Percentiles rank a stretch among this genome's conserved stretches.
Conservation (phyloP, 2,329 filamentous ascomycete genomes). For the Xylariaceae sp. region DNA sequence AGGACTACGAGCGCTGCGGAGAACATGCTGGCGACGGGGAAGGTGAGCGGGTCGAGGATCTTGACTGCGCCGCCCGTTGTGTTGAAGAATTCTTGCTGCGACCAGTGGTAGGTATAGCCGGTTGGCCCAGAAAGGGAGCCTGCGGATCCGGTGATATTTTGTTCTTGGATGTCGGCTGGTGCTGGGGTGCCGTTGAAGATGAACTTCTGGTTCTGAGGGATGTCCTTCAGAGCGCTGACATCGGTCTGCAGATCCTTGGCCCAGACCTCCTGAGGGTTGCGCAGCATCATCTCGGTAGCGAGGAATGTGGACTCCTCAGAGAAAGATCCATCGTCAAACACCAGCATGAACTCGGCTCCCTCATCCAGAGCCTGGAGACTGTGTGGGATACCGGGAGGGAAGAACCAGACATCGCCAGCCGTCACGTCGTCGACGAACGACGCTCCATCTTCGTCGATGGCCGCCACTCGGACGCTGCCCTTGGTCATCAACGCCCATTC, state of each 20-base stretch:
- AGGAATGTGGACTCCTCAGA: slow-evolving; percentile 59
- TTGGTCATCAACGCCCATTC: slow-evolving; percentile 45
- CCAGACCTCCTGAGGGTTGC: slow-evolving; percentile 49
- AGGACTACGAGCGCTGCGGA: slow-evolving; percentile 55
- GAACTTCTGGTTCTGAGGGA: slow-evolving; percentile 46
- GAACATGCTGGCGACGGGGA: slow-evolving; percentile 53
- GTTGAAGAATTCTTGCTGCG: slow-evolving; percentile 45
- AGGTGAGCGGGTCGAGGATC: slow-evolving; percentile 53
- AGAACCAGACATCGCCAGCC: slow-evolving; percentile 47
- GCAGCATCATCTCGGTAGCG: slow-evolving; percentile 48
- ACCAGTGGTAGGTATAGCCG: slow-evolving; percentile 50
- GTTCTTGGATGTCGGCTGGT: slow-evolving; percentile 41
- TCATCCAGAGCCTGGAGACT: slow-evolving; percentile 52
- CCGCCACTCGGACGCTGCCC: slow-evolving; percentile 47
- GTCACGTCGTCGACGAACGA: slow-evolving; percentile 46
- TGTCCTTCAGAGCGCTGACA: slow-evolving; percentile 42
- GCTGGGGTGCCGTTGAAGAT: slow-evolving; percentile 51
- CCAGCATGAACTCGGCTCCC: slow-evolving; percentile 55
- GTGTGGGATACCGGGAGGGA: slow-evolving; percentile 17
- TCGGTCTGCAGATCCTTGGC: slow-evolving; percentile 52
- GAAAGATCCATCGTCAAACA: slow-evolving; percentile 57
- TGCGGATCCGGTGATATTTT: slow-evolving; percentile 44
- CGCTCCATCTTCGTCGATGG: slow-evolving; percentile 49
- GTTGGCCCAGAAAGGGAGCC: slow-evolving; percentile 36
- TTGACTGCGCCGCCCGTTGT: slow-evolving; percentile 57